These are phyloP conservation scores for Pestalotiopsis sp. DNA, from an alignment of 2,329 filamentous ascomycete genomes.

Conservation along the genomic window DNA sequence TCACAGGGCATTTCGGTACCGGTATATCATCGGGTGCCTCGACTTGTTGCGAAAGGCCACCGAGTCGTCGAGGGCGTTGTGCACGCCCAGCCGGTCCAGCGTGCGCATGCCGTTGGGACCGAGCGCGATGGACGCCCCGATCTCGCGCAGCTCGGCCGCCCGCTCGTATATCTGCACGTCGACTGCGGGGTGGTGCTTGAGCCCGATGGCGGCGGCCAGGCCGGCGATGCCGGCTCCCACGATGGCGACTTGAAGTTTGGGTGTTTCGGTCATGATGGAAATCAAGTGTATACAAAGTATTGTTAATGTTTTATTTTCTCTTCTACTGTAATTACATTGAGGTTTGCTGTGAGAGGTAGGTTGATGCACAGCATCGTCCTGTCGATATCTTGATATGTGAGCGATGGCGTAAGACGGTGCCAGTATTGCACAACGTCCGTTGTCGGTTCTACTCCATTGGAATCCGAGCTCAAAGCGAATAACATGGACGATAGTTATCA, in stretches of 20 bases:
- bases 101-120: constrained; percentile 57
- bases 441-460: not conserved
- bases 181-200: constrained; percentile 42
- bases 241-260: constrained; percentile 45
- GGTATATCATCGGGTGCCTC: constrained; percentile 47
- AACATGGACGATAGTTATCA: not conserved
- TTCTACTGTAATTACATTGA: not conserved
- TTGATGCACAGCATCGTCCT: not conserved
- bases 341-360: not conserved
- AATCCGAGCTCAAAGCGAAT: too few species aligned
- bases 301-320: not conserved
- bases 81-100: constrained; percentile 51
- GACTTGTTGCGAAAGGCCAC: constrained; percentile 44
- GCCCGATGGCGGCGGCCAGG: constrained; percentile 48
- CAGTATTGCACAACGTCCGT: not conserved
- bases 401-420: not conserved
- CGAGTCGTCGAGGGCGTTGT: constrained; percentile 44
- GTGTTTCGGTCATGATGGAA: constrained; percentile 16
- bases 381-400: not conserved
- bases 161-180: constrained; percentile 54
- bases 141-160: constrained; percentile 46
- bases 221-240: constrained; percentile 55
- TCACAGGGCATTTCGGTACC: constrained; percentile 28
- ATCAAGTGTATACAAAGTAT: not conserved
- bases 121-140: constrained; percentile 51